Conservation (phyloP, 2,329 filamentous ascomycete genomes). For the Dactylellina cionopaga region DNA sequence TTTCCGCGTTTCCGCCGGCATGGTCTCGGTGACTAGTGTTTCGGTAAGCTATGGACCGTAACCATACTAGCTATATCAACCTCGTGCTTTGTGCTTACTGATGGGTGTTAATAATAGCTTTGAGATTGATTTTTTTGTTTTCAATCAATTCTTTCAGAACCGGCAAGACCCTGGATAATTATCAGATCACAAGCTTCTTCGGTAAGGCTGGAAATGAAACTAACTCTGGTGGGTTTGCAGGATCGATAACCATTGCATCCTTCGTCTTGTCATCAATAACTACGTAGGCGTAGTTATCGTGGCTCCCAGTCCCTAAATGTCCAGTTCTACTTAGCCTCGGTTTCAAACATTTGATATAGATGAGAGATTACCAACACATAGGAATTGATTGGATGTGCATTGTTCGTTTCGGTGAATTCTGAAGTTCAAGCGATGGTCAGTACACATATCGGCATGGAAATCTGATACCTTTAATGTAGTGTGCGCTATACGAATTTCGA, state of each 20-base stretch:
- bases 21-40: conserved; percentile 93
- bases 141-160: conserved; percentile 77
- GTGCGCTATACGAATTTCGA: conserved; percentile 17
- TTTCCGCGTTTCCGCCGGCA: conserved; percentile 85
- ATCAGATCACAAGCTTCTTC: conserved; percentile 23
- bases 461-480: not conserved
- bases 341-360: not conserved
- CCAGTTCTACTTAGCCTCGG: conserved; percentile 5
- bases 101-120: conserved; percentile 93
- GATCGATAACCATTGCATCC: conserved; percentile 81
- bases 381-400: conserved; percentile 91
- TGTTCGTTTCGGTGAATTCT: conserved; percentile 63
- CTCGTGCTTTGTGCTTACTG: conserved; percentile 78
- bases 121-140: conserved; percentile 79
- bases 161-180: conserved; percentile 68
- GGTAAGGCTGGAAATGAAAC: conserved; percentile 56
- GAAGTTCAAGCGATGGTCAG: not conserved
- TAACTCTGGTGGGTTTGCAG: conserved; percentile 80
- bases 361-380: conserved; percentile 73
- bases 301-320: conserved; percentile 76
- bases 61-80: no score
- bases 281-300: conserved; percentile 87
- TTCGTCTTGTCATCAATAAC: conserved; percentile 80
- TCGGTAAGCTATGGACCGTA: no score
- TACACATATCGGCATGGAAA: conserved; percentile 1